A percentile compares a stretch with the other conserved stretches of the same genome.
Evolutionary conservation across 2,329 filamentous ascomycete genomes (phyloP).

Genomic region (Aspergillus versicolor): DNA sequence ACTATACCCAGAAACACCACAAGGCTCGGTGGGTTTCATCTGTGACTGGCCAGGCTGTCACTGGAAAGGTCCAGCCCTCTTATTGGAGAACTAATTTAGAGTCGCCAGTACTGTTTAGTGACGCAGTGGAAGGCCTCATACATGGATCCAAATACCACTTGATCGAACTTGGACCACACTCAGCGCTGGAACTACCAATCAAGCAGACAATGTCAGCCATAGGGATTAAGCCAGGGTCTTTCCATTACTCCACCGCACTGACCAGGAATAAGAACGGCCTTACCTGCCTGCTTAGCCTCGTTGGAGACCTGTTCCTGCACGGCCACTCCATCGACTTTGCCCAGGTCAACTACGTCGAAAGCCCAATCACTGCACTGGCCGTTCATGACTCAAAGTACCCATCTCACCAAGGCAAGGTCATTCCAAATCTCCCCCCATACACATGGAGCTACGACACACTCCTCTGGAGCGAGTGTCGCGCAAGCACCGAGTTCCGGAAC

Average conservation of each 20-base stretch:
- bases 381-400: not conserved
- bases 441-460: conserved; percentile 21
- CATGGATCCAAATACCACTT: too few relatives aligned
- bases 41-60: not conserved
- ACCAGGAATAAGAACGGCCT: not conserved
- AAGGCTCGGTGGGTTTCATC: not conserved
- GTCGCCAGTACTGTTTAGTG: not conserved
- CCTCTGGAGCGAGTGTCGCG: conserved; percentile 24
- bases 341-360: not conserved
- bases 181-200: not conserved
- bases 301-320: not conserved
- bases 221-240: not conserved
- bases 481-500: conserved; percentile 18
- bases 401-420: not conserved
- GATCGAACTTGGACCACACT: not conserved
- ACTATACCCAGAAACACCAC: not conserved
- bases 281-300: not conserved
- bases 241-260: not conserved
- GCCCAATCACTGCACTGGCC: not conserved
- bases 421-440: conserved; percentile 26
- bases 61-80: not conserved
- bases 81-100: not conserved
- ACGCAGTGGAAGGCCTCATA: not conserved
- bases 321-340: not conserved
- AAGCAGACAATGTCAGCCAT: not conserved